Base-by-base conservation (phyloP, 164 flowering plant genomes). In the Stephania yunnanensis region DNA sequence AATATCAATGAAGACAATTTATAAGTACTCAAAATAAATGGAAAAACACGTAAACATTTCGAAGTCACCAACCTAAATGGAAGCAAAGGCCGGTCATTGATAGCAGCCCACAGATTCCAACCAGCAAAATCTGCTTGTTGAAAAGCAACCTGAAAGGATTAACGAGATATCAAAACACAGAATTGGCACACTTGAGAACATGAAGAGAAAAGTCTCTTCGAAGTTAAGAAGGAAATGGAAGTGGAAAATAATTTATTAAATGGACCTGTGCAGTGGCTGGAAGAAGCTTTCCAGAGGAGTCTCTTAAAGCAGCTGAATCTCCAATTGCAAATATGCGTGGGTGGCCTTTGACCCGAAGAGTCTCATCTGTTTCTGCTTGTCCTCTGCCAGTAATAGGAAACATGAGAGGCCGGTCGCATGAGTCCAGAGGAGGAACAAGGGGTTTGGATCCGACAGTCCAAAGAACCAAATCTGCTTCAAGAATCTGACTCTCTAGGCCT, bases 31-130 rank as follows among this genome's bases (percentile, higher is more conserved):
- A 68, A 31, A 69, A 68, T 0, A 68, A 53, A 68, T 36, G 3
- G 66, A 50, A 11, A 19, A 29, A 22, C 36, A 19, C 12, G 31
- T n/a, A 17, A 68, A 30, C 20, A 67, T 58, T 13, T 46, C 46
- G 44, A 45, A 55, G 31, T 46, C 45, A 6, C 74, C 22, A 77
- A 94, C 99, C 97, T 95, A 78, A 95, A 95, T 65, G 99, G 97
- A 74, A 93, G 77, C 29, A 95, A 77, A 77, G 99, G 98, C 11
- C 95, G 91, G 78, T 85, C 87, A 78, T 92, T 95, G 75, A 95
- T 93, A 74, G 97, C 99, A 72, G 99, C 99, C 99, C 99, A 95
- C 29, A 95, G 75, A 86, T 95, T 95, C 99, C 98, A 95, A 78
- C 98, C 98, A 75, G 95, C 87, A 87, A 91, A 93, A 82, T 95